Evolutionary conservation across 495 filamentous ascomycete genomes (phyloP).

Genomic region (Neurospora tetraspora): DNA sequence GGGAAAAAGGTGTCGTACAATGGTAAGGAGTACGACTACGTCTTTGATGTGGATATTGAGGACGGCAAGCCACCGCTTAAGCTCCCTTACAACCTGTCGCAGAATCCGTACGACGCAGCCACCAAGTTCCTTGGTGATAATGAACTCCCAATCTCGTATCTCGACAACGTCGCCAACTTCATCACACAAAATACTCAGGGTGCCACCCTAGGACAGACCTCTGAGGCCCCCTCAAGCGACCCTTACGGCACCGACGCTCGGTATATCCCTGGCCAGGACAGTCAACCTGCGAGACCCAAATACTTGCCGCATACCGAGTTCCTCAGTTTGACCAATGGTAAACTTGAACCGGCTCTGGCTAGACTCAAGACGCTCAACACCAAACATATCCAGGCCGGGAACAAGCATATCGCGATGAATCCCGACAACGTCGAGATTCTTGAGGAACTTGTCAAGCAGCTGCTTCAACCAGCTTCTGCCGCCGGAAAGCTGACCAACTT

Average conservation of each 20-base stretch:
- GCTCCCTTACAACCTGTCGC: slow-evolving; percentile 81
- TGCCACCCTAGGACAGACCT: slow-evolving; percentile 56
- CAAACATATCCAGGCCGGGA: slow-evolving; percentile 40
- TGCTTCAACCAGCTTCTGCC: slow-evolving; percentile 6
- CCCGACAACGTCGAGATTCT: slow-evolving; percentile 49
- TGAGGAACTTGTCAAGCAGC: slow-evolving; percentile 1
- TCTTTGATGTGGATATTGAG: slow-evolving; percentile 96
- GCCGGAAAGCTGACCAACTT: slow-evolving; percentile 35
- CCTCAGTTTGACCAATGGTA: slow-evolving; percentile 50
- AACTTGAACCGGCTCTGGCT: slow-evolving; percentile 21
- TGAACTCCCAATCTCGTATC: slow-evolving; percentile 77
- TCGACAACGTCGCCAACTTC: slow-evolving; percentile 91
- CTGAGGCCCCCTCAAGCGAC: slow-evolving; percentile 43
- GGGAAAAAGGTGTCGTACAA: slow-evolving; percentile 59
- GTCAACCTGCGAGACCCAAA: slow-evolving; percentile 40
- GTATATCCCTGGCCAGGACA: slow-evolving; percentile 62
- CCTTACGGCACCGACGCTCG: slow-evolving; percentile 68
- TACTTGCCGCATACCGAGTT: slow-evolving; percentile 76
- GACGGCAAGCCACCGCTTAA: slow-evolving; percentile 92
- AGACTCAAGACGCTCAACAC: slow-evolving; percentile 19
- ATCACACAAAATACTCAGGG: slow-evolving; percentile 85
- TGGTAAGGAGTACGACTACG: slow-evolving; percentile 91
- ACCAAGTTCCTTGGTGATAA: slow-evolving; percentile 88
- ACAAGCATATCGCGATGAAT: slow-evolving; percentile 65
- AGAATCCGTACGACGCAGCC: slow-evolving; percentile 89